These are phyloP conservation scores for Thraustochytrium sp. DNA, from an alignment of 352 stramenopile genomes.

Conservation along the genomic window DNA sequence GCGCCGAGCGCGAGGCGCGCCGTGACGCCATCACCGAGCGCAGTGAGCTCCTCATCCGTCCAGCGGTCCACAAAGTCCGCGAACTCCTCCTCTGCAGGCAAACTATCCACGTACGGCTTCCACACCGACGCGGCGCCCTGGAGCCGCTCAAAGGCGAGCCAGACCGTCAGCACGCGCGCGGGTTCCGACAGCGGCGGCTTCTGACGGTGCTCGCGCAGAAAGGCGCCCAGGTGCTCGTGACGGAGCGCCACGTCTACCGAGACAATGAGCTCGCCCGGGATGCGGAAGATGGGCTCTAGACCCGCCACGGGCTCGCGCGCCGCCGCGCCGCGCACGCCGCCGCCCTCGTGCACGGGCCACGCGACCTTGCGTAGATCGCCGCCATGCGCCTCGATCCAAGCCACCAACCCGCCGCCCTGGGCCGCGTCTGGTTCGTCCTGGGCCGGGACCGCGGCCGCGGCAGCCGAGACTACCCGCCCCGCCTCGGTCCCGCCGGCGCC, in stretches of 20 bases:
- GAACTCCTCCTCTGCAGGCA: neutral
- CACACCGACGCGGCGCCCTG: neutral
- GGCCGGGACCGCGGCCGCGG: too few relatives aligned
- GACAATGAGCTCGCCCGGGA: neutral
- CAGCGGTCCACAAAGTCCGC: neutral
- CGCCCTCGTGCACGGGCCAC: neutral
- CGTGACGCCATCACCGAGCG: neutral
- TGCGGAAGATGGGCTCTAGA: neutral
- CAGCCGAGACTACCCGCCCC: too few relatives aligned
- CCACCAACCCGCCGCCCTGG: too few relatives aligned
- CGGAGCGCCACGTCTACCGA: neutral
- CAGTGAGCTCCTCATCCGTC: neutral
- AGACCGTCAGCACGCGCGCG: neutral
- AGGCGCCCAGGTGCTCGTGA: neutral
- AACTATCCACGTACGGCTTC: neutral
- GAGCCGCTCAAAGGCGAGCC: neutral
- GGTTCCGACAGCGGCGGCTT: neutral
- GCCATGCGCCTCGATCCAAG: neutral
- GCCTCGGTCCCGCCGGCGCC: too few relatives aligned
- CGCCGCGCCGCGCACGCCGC: neutral
- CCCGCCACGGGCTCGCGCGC: neutral
- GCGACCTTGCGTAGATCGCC: neutral
- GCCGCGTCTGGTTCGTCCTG: too few relatives aligned
- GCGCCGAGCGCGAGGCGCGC: neutral
- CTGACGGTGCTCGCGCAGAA: neutral